Evolutionary conservation across 2,329 filamentous ascomycete species (phyloP).

Genomic region (Clathrospora elynae): DNA sequence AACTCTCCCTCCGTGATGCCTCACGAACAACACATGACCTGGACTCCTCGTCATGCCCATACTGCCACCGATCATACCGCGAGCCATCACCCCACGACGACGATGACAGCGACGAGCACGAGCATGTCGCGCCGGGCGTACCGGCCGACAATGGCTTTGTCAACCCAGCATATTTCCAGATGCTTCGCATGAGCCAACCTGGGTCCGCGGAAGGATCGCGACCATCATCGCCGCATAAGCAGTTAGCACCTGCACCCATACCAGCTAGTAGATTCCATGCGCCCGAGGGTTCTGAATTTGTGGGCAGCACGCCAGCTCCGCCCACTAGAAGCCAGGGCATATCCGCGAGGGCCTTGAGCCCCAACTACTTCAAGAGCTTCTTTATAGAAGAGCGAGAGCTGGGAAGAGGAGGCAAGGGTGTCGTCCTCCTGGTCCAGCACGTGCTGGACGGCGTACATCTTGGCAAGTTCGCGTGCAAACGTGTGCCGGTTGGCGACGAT

Average conservation of each 20-base stretch:
- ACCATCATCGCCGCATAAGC: constrained; percentile 58
- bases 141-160: constrained; percentile 70
- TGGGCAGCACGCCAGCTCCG: constrained; percentile 52
- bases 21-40: constrained; percentile 59
- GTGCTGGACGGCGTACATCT: constrained; percentile 86
- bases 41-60: constrained; percentile 77
- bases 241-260: constrained; percentile 45
- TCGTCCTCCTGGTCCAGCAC: constrained; percentile 92
- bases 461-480: constrained; percentile 93
- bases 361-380: constrained; percentile 89
- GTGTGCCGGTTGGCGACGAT: constrained; percentile 90
- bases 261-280: constrained; percentile 39
- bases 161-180: constrained; percentile 91
- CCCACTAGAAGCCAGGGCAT: constrained; percentile 66
- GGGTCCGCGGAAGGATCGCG: constrained; percentile 55
- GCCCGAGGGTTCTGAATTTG: constrained; percentile 57
- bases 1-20: constrained; percentile 77
- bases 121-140: constrained; percentile 36
- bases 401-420: constrained; percentile 89
- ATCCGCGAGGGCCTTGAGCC: constrained; percentile 83
- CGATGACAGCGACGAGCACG: constrained; percentile 41
- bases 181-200: constrained; percentile 71
- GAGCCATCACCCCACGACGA: constrained; percentile 49
- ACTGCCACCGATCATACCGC: constrained; percentile 76
- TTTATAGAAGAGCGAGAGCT: constrained; percentile 88